Conservation (phyloP, 768 basidiomycete species). For the Coprinopsis cinerea region DNA sequence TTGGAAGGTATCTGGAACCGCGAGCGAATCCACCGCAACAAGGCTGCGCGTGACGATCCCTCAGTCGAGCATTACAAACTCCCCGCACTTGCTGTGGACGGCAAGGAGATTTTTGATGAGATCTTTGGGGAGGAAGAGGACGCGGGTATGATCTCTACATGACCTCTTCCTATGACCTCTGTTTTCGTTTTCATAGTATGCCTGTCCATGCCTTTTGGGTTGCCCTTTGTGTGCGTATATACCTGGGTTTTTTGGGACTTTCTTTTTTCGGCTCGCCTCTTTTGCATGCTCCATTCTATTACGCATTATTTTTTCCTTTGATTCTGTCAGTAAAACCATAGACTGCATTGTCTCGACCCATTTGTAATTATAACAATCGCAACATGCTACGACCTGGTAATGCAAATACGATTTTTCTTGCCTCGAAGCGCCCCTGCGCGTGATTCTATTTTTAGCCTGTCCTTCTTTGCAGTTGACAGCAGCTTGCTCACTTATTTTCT, state of each 20-base stretch:
- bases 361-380: slow-evolving; percentile 1
- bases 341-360: not conserved
- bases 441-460: not conserved
- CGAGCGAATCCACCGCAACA: slow-evolving; percentile 68
- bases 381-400: not conserved
- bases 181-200: not conserved
- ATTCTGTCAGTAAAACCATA: not conserved
- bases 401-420: not conserved
- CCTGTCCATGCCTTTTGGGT: slow-evolving; percentile 4
- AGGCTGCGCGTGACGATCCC: slow-evolving; percentile 54
- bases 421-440: not conserved
- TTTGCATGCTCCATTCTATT: slow-evolving; percentile 9
- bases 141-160: slow-evolving; percentile 73
- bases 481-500: not conserved
- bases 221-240: slow-evolving; percentile 1
- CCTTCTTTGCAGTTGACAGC: not conserved
- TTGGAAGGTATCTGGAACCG: slow-evolving; percentile 85
- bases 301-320: slow-evolving; percentile 8
- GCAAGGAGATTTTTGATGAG: slow-evolving; percentile 75
- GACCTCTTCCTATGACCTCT: slow-evolving; percentile 12
- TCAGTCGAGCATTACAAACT: slow-evolving; percentile 43
- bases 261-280: slow-evolving; percentile 7
- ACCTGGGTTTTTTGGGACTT: slow-evolving; percentile 1
- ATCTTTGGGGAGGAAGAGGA: slow-evolving; percentile 67
- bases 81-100: slow-evolving; percentile 59